Evolutionary conservation across 2,329 filamentous ascomycete genomes (phyloP), one percentile per base, ranked within the genome.

Genomic region (Graphilbum fragrans): DNA sequence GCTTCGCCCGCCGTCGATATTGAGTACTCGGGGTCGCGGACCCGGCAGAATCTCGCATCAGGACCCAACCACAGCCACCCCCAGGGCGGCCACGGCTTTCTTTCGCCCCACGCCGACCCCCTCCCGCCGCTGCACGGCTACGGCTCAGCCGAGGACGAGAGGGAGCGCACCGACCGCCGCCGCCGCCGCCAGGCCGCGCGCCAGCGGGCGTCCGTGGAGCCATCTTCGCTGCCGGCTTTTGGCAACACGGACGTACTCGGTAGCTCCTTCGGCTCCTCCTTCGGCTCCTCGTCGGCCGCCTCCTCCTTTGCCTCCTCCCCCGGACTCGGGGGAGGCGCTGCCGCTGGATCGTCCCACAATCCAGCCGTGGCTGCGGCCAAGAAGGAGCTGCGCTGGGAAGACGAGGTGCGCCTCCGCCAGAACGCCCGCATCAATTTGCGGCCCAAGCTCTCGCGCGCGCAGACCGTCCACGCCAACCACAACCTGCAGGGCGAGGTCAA

Each of bases 341-440:
- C n/a, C n/a, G n/a, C n/a, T n/a, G n/a, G n/a, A n/a, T 31, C 19
- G 35, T 39, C 42, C 3, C 34, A 46, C 41, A 42, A 43, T 37
- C 41, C 49, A 9, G 45, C 49, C 25, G 38, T 39, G 14, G 37
- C 43, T 11, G 44, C 40, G 18, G 41, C 38, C 34, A 47, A 45
- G 42, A 56, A 56, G 46, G 47, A 53, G 22, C 48, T 57, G 17
- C 51, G 52, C 11, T 57, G 52, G 50, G 53, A 55, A 33, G 56
- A 58, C 46, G 45, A 57, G 40, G 43, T 54, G 47, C 43, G 50
- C 36, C 37, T 42, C 38, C 44, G 47, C 27, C 56, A 58, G 10
- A 59, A 59, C 42, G 53, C 50, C 37, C 50, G 52, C 44, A 59
- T 59, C 44, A 41, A 45, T 34, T 45, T 36, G 37, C 55, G 57